A percentile compares a stretch with the other conserved stretches of the same genome.
These are phyloP conservation scores for Alisma plantagoaquatica DNA, from an alignment of 106 monocot species.

Conservation along the genomic window DNA sequence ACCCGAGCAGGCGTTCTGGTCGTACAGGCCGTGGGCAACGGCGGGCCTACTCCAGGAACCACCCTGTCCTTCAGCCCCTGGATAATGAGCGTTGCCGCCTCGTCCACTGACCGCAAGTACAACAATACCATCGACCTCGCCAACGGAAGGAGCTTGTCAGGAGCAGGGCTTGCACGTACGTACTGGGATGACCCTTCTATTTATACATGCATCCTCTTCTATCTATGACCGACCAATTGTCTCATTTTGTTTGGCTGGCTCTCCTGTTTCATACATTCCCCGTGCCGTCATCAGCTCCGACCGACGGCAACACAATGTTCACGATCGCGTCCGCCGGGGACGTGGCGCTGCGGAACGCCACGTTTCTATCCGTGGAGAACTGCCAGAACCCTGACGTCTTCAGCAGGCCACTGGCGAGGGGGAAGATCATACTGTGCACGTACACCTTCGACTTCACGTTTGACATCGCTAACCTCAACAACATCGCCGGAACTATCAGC, in stretches of 20 bases:
- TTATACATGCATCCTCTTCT: too few species aligned
- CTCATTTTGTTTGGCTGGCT: too few species aligned
- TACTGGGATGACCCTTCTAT: too few species aligned
- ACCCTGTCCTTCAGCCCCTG: conserved; percentile 81
- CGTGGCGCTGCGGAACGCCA: conserved; percentile 27
- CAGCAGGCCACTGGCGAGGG: conserved; percentile 23
- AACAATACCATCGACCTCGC: conserved; percentile 45
- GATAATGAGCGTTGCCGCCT: conserved; percentile 68
- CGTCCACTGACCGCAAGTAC: conserved; percentile 55
- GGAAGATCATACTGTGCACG: conserved; percentile 64
- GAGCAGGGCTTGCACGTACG: conserved; percentile 51
- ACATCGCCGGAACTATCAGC: conserved; percentile 22
- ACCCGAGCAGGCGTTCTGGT: conserved; percentile 60
- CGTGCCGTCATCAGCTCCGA: conserved; percentile 44
- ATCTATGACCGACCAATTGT: too few species aligned
- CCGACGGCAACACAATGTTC: conserved; percentile 17
- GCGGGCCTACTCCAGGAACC: conserved; percentile 37
- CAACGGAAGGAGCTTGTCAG: conserved; percentile 29
- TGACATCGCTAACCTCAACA: conserved; percentile 16
- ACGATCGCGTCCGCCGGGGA: conserved; percentile 52
- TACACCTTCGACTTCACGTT: conserved; percentile 21
- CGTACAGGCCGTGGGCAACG: conserved; percentile 72
- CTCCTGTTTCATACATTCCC: too few species aligned
- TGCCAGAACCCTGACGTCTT: conserved; percentile 39
- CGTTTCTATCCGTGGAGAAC: conserved; percentile 8